phyloP scores from a whole-genome alignment of 2,329 filamentous ascomycete species.

The Kalmusia sp. region DNA sequence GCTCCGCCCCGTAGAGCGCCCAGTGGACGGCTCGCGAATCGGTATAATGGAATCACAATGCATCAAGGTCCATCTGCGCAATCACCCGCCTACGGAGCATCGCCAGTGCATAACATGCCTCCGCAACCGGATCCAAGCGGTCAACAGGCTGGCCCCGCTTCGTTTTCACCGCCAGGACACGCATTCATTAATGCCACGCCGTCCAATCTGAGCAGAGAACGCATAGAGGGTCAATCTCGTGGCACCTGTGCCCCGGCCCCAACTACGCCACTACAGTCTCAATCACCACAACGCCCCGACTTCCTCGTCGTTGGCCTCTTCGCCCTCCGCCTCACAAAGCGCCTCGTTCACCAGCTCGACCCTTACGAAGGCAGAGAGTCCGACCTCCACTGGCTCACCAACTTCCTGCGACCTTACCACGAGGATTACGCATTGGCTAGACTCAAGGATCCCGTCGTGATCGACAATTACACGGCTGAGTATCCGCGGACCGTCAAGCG shows the following conservation, averaged over 20 bases:
- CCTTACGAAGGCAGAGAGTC: conserved; percentile 17
- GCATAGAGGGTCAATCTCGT: neutral
- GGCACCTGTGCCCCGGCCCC: neutral
- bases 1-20: neutral
- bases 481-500: conserved; percentile 26
- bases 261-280: neutral
- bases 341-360: conserved; percentile 23
- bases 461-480: conserved; percentile 19
- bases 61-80: neutral
- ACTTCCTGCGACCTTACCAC: conserved; percentile 25
- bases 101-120: neutral
- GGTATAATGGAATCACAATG: neutral
- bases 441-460: conserved; percentile 15
- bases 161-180: neutral
- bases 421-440: conserved; percentile 23
- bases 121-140: neutral
- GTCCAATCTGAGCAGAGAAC: neutral
- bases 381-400: conserved; percentile 28
- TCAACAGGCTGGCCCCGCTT: neutral
- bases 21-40: conserved; percentile 3
- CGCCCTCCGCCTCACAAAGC: conserved; percentile 26
- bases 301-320: conserved; percentile 37
- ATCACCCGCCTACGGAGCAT: neutral
- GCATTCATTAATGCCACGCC: neutral
- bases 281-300: conserved; percentile 8